Evolutionary conservation across 768 basidiomycete species (phyloP), one percentile per base, ranked within the genome.

Genomic region (Mycena capillaripes): DNA sequence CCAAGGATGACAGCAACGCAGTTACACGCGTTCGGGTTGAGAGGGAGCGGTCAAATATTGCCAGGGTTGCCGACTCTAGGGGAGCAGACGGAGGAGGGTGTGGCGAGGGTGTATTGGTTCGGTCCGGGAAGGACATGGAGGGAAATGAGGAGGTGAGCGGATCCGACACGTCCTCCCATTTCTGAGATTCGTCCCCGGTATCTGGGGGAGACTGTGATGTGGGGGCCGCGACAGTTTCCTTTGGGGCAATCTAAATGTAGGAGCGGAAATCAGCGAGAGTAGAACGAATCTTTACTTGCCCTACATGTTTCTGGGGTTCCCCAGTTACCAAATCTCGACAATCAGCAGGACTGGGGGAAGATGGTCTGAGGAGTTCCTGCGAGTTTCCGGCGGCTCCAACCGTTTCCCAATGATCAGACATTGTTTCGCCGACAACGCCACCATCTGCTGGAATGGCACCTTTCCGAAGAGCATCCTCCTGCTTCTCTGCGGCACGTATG

Each of bases 51-150:
- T 95, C 92, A 81, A 94, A 94, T 56, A 95, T 88, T 36, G 92
- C 87, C 21, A 91, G 83, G 1, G 95, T 92, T 12, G 88, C 90
- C 32, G 91, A 89, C 58, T 75, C 74, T 12, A 72, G 42, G 46
- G 67, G 62, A 30, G 62, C 44, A 44, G 70, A 66, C 10, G 70
- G 67, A 46, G 67, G 67, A 46, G 74, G 77, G 11, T 79, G 79
- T 11, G 85, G 88, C 5, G 86, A 86, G 14, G 89, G 87, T 1
- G 89, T 86, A 64, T 87, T 86, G 42, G 87, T 88, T 27, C 88
- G 87, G 69, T 91, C 92, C 10, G 92, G 92, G 80, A 91, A 92
- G 30, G 92, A 88, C 84, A 94, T 84, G 71, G 95, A 95, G n/a
- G 95, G 95, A 80, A 89, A 93, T 5, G 95, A 96, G 1, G 89